phyloP scores from a whole-genome alignment of 2,329 filamentous ascomycete species.

The Aspergillus puulaauensis region DNA sequence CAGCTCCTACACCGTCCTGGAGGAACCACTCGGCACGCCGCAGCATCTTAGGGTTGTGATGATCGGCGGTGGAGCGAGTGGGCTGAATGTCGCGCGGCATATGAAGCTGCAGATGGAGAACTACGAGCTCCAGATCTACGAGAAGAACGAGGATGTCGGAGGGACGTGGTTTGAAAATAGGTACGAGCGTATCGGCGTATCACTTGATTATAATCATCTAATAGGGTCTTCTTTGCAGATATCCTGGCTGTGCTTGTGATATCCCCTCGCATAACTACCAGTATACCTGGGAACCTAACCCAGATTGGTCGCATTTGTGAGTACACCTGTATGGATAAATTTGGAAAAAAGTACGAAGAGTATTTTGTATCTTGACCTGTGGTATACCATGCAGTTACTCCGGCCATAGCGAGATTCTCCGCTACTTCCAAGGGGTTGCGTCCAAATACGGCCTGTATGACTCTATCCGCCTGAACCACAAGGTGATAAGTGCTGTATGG shows the following conservation, averaged over 20 bases:
- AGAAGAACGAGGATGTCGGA: neutral
- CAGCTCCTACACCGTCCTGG: too few species aligned
- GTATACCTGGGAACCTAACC: slow-evolving; percentile 9
- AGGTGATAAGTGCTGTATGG: neutral
- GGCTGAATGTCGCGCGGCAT: too few species aligned
- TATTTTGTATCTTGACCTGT: too few species aligned
- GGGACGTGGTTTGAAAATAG: slow-evolving; percentile 1
- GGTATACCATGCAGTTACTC: neutral
- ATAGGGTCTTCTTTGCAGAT: too few species aligned
- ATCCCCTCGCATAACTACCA: slow-evolving; percentile 8
- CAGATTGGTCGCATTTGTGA: slow-evolving; percentile 5
- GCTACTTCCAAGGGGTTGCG: neutral
- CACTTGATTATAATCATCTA: too few species aligned
- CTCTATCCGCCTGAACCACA: neutral
- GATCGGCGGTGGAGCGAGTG: too few species aligned
- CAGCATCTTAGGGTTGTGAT: too few species aligned
- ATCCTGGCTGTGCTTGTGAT: slow-evolving; percentile 3
- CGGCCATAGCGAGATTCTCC: neutral
- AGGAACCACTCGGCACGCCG: too few species aligned
- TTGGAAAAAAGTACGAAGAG: too few species aligned
- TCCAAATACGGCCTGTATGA: neutral
- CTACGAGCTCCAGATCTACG: slow-evolving; percentile 3
- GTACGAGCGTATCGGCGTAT: neutral
- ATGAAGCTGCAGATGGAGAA: too few species aligned
- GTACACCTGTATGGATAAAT: neutral